Evolutionary conservation across 2,329 filamentous ascomycete species (phyloP).

Genomic region (Penicillium sp.): DNA sequence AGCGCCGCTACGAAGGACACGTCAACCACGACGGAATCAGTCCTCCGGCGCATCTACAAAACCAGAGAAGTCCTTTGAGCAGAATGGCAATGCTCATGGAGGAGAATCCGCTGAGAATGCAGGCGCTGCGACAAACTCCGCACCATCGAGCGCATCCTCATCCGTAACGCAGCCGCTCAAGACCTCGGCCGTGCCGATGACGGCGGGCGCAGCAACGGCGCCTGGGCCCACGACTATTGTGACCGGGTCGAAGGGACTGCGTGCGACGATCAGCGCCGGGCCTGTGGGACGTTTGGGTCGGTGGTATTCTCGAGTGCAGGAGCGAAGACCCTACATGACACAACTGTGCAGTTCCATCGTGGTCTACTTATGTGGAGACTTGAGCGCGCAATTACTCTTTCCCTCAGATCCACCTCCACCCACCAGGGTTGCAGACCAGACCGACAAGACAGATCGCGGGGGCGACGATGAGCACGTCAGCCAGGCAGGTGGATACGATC

Average conservation of each 20-base stretch:
- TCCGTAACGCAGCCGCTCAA: slow-evolving; percentile 5
- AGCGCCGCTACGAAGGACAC: slow-evolving; percentile 14
- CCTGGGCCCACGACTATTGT: slow-evolving; percentile 12
- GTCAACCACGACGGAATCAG: slow-evolving; percentile 16
- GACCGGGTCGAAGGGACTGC: slow-evolving; percentile 20
- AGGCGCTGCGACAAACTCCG: neutral
- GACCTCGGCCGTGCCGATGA: slow-evolving; percentile 14
- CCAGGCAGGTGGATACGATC: slow-evolving; percentile 51
- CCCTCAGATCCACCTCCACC: slow-evolving; percentile 27
- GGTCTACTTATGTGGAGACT: slow-evolving; percentile 72
- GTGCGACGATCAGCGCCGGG: slow-evolving; percentile 26
- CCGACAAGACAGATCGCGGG: slow-evolving; percentile 9
- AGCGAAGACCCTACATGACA: slow-evolving; percentile 66
- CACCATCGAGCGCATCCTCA: slow-evolving; percentile 1
- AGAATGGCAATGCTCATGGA: slow-evolving; percentile 1
- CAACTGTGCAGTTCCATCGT: slow-evolving; percentile 70
- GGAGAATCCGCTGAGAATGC: neutral
- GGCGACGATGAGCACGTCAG: slow-evolving; percentile 29
- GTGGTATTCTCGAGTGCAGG: slow-evolving; percentile 64
- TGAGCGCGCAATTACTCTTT: slow-evolving; percentile 67
- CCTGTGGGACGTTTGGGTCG: slow-evolving; percentile 31
- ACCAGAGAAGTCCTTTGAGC: slow-evolving; percentile 4
- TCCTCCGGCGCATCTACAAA: slow-evolving; percentile 9
- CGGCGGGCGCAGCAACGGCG: slow-evolving; percentile 20
- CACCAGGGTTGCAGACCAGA: slow-evolving; percentile 38